Percentiles rank a stretch among this genome's conserved stretches.
phyloP scores from a whole-genome alignment of 1,284 basidiomycete genomes.

The Leccinum solheimii region DNA sequence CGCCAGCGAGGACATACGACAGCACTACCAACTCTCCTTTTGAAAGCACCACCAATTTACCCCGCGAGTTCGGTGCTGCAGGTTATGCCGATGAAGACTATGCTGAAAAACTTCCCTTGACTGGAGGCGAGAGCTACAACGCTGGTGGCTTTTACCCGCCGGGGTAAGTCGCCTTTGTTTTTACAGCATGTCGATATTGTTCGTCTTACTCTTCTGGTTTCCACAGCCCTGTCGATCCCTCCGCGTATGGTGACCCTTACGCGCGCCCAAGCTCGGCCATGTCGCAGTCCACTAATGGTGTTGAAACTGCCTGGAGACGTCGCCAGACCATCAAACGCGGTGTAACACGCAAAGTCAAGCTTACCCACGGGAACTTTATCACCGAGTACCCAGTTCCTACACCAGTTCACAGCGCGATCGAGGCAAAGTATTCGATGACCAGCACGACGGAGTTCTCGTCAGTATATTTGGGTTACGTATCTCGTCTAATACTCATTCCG shows the following conservation, averaged over 20 bases:
- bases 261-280: constrained; percentile 61
- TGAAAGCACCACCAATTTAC: constrained; percentile 57
- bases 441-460: constrained; percentile 85
- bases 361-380: constrained; percentile 91
- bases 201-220: not conserved
- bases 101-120: constrained; percentile 72
- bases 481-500: constrained; percentile 3
- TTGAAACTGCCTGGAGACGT: constrained; percentile 77
- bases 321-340: constrained; percentile 92
- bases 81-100: constrained; percentile 63
- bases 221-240: constrained; percentile 58
- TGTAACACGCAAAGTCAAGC: constrained; percentile 90
- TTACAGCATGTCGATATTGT: not conserved
- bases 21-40: constrained; percentile 46
- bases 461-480: constrained; percentile 34
- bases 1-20: constrained; percentile 39
- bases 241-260: constrained; percentile 68
- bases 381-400: constrained; percentile 90
- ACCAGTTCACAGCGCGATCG: constrained; percentile 83
- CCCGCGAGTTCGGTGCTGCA: constrained; percentile 50
- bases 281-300: constrained; percentile 64
- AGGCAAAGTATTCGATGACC: constrained; percentile 71
- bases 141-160: constrained; percentile 70
- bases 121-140: constrained; percentile 50
- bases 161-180: constrained; percentile 45